Conservation (phyloP, 257 asterid species). For the Rubia yunnanensis region DNA sequence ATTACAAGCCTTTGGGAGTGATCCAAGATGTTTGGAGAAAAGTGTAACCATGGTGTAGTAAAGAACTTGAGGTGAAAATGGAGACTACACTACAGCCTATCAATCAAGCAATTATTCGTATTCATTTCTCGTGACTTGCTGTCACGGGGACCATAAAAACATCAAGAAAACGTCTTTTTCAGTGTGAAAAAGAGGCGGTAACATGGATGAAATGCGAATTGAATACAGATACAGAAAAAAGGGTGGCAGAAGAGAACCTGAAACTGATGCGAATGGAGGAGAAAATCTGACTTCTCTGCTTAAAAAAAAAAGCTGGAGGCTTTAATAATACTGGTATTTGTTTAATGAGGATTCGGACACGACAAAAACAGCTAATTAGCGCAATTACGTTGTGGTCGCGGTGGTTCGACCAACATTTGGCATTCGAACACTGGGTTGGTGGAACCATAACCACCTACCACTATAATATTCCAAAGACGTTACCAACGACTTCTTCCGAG, state of each 20-base stretch:
- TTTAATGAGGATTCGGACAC: not conserved
- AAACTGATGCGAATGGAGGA: slow-evolving; percentile 3
- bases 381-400: not conserved
- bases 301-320: not conserved
- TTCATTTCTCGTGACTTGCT: not conserved
- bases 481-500: too few species aligned
- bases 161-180: not conserved
- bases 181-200: not conserved
- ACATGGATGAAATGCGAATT: not conserved
- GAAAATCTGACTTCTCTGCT: not conserved
- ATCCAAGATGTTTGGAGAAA: not conserved
- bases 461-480: not conserved
- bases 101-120: not conserved
- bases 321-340: not conserved
- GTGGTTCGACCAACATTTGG: not conserved
- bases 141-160: not conserved
- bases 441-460: not conserved
- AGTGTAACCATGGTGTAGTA: not conserved
- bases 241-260: slow-evolving; percentile 11
- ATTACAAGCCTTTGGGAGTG: not conserved
- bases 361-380: not conserved
- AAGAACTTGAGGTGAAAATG: not conserved
- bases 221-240: too few species aligned
- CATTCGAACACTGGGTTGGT: not conserved
- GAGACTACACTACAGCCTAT: not conserved